Base-by-base conservation (phyloP, 164 flowering plant species). In the Aristolochia californica region DNA sequence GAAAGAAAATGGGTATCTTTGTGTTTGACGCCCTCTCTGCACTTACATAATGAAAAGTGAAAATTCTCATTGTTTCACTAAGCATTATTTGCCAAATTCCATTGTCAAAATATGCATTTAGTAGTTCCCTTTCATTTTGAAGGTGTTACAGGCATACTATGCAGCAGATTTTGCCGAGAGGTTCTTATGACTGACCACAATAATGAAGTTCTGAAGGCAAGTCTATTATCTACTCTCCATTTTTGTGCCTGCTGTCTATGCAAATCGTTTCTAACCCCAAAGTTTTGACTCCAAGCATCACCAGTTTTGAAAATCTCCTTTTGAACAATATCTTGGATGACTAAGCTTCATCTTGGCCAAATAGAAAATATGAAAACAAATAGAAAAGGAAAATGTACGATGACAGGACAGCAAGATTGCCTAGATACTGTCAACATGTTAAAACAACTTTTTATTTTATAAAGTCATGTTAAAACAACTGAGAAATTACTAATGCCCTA, bases 141-240 rank as follows among this genome's bases (percentile, higher is more conserved):
- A 88, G 96, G 98, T 57, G 58, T 88, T 40, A 84, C 95, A 26
- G 98, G 97, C 57, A 66, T 93, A 34, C 80, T 93, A 7, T 87
- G 94, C 65, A 77, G 95, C 75, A 83, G 81, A 75, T 88, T 80
- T 70, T 88, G 98, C 68, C 62, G 43, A 25, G 67, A 83, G 66
- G 77, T 85, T 65, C 70, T 93, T 55, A 69, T 93, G 28, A 85
- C 97, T 48, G 98, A 93, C 72, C 98, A 93, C 55, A 93, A 88
- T 59, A 88, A 87, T 0, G 94, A 93, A 82, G 94, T 93, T 56
- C 75, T 87, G 38, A 87, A 89, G 95, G 98, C 72, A 82, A 72
- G 91, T 50, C 9, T 27, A 51, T 53, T 14, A 38, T 47, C 58
- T 22, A 40, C 23, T 16, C 57, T 22, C 21, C 15, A 17, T 34